These are phyloP conservation scores for Hymenoscyphus repandus DNA, from an alignment of 2,329 filamentous ascomycete genomes.

Conservation along the genomic window DNA sequence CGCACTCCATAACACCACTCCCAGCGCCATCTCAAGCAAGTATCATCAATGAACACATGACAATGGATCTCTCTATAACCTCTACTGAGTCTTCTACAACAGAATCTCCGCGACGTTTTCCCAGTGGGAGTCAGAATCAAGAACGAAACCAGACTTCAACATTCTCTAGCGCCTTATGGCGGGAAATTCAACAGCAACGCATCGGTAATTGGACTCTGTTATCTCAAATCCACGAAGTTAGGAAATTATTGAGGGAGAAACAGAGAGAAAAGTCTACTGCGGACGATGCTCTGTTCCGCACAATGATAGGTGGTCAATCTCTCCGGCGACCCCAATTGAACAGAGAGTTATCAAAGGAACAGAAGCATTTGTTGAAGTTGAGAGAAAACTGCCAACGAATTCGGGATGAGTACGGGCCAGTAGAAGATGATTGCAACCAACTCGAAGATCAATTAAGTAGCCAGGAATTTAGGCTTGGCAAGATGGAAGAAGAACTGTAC, in stretches of 20 bases:
- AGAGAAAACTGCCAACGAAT: constrained; percentile 9
- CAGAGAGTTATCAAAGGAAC: not conserved
- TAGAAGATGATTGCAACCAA: constrained; percentile 19
- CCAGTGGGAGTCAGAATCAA: not conserved
- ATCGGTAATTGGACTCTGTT: constrained; percentile 9
- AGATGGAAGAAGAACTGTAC: constrained; percentile 13
- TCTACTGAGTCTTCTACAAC: too few species aligned
- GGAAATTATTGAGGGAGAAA: constrained; percentile 7
- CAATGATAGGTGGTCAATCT: not conserved
- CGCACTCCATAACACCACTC: too few species aligned
- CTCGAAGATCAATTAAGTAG: constrained; percentile 15
- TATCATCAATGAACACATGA: not conserved
- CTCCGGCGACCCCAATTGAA: not conserved
- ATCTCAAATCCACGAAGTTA: constrained; percentile 11
- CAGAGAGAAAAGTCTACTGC: constrained; percentile 10
- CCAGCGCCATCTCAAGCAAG: not conserved
- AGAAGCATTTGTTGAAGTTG: constrained; percentile 4
- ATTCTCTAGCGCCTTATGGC: constrained; percentile 1
- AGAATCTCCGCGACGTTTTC: not conserved
- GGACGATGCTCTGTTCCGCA: constrained; percentile 13
- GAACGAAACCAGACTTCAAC: not conserved
- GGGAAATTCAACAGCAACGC: constrained; percentile 4
- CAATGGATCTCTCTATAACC: too few species aligned
- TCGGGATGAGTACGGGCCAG: constrained; percentile 19
- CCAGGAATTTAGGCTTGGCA: constrained; percentile 11